Conservation (phyloP, 1,284 basidiomycete genomes). For the Austroboletus niveus region DNA sequence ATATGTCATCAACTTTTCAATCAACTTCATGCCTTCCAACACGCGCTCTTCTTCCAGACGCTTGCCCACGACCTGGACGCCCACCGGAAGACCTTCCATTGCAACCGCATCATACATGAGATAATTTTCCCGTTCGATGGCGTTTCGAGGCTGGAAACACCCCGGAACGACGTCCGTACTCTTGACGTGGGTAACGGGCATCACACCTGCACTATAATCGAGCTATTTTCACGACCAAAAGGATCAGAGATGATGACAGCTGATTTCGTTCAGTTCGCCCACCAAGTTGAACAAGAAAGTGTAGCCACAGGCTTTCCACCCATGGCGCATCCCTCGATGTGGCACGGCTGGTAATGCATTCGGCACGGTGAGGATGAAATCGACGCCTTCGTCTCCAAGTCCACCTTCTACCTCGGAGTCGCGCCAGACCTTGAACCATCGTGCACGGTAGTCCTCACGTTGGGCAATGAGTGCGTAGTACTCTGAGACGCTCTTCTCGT, state of each 20-base stretch:
- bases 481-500: conserved; percentile 42
- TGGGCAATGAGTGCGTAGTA: conserved; percentile 43
- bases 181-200: conserved; percentile 59
- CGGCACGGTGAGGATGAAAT: conserved; percentile 60
- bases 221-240: conserved; percentile 33
- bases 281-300: conserved; percentile 47
- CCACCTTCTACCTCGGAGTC: conserved; percentile 19
- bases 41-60: conserved; percentile 65
- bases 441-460: conserved; percentile 41
- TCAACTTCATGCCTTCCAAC: conserved; percentile 46
- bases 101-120: conserved; percentile 53
- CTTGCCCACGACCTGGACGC: conserved; percentile 59
- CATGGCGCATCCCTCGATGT: conserved; percentile 42
- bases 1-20: conserved; percentile 28
- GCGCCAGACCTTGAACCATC: conserved; percentile 54
- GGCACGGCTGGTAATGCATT: conserved; percentile 57
- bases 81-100: conserved; percentile 68
- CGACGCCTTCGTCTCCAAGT: conserved; percentile 41
- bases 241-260: background rate
- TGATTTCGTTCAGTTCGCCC: conserved; percentile 9
- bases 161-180: conserved; percentile 39
- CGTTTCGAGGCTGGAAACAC: conserved; percentile 29
- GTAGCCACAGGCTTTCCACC: conserved; percentile 43
- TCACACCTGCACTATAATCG: conserved; percentile 56
- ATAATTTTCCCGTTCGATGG: conserved; percentile 39